A percentile compares a stretch with the other conserved stretches of the same genome.
Evolutionary conservation across 768 basidiomycete species (phyloP).

Genomic region (Boletus reticulatus): DNA sequence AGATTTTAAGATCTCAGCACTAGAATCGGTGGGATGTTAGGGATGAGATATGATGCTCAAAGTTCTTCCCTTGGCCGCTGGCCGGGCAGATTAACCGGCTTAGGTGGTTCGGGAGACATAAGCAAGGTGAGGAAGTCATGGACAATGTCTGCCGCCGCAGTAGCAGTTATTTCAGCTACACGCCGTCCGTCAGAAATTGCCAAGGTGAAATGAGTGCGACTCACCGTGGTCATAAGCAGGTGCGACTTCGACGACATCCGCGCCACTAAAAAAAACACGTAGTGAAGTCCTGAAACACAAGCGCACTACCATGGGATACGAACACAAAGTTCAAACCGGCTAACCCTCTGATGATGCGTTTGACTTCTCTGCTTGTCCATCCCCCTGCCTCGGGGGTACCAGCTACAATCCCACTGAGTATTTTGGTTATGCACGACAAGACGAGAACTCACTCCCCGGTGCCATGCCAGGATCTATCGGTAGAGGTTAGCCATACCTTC

Average conservation of each 20-base stretch:
- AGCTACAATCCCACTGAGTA: constrained; percentile 39
- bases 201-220: not conserved
- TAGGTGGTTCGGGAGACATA: constrained; percentile 26
- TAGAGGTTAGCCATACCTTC: constrained; percentile 3
- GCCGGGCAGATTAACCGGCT: constrained; percentile 9
- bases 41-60: constrained; percentile 1
- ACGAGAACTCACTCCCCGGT: constrained; percentile 60
- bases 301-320: not conserved
- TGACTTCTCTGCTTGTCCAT: constrained; percentile 81
- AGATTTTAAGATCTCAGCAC: not conserved
- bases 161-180: constrained; percentile 40
- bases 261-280: constrained; percentile 12
- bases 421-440: not conserved
- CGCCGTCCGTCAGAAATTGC: constrained; percentile 5
- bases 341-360: constrained; percentile 76
- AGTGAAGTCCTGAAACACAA: not conserved
- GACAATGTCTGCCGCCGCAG: constrained; percentile 43
- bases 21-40: not conserved
- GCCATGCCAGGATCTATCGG: constrained; percentile 69
- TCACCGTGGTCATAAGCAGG: constrained; percentile 28
- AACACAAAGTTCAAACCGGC: constrained; percentile 80
- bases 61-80: constrained; percentile 20
- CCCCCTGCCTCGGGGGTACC: constrained; percentile 85
- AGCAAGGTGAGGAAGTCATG: constrained; percentile 46
- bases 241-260: constrained; percentile 26